Base-by-base conservation (phyloP, 352 stramenopile genomes). In the Saprolegnia diclina region DNA sequence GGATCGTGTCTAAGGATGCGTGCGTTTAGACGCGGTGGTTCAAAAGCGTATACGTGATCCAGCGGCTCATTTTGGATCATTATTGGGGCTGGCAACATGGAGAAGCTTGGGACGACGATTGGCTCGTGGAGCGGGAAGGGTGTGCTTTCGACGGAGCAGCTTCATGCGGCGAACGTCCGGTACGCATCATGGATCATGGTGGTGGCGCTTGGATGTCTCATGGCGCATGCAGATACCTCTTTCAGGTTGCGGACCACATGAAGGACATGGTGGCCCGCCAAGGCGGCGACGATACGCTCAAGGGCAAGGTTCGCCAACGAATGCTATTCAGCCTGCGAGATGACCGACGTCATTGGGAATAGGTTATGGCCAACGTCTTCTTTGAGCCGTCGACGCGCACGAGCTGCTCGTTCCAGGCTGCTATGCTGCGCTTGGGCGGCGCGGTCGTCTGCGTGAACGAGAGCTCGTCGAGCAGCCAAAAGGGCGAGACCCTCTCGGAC, bases 351-450 rank as follows among this genome's bases (percentile, higher is more conserved):
- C 18, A 70, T 50, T 38, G 5, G 29, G 11, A 57, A 44, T 74
- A 93, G 78, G 77, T 99, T 40, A 78, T 99, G 53, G 96, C 90
- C 14, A 98, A 93, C 35, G 89, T 99, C 40, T 99, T 99, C 77
- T 99, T 98, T 77, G 97, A 99, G 83, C 95, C 96, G 24, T 98
- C 92, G 48, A 99, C 97, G 32, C 87, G 97, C 57, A 99, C 97
- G 26, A 97, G 88, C 71, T 99, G 94, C 78, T 98, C 94, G 56
- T 99, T 99, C 76, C 95, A 99, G 72, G 86, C 96, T 22, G 97
- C 97, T 22, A 98, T 99, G 92, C 80, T 97, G 65, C 87, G 97
- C 29, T 83, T 99, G 16, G 97, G 97, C 24, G 97, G 97, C 3
- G 86, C 82, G n/a, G 93, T 98, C 35, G 77, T 99, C 14, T 87